These are phyloP conservation scores for Trametes cubensis DNA, from an alignment of 768 basidiomycete species.

Conservation along the genomic window DNA sequence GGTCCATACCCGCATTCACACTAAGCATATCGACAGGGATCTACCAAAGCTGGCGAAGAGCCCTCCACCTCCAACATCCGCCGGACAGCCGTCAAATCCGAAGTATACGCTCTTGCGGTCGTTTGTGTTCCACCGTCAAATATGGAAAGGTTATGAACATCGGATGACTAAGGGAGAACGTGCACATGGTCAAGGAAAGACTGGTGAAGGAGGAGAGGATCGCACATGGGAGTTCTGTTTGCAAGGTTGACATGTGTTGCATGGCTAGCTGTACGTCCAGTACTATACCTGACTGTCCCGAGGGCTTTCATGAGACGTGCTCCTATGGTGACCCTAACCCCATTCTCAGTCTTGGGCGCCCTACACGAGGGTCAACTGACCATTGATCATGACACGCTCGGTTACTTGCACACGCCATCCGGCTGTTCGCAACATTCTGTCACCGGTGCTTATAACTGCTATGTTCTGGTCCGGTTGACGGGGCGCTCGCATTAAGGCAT, in stretches of 20 bases:
- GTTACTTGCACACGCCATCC: neutral
- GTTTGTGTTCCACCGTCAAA: conserved; percentile 69
- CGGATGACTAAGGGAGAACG: conserved; percentile 91
- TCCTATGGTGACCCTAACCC: conserved; percentile 16
- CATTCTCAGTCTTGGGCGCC: neutral
- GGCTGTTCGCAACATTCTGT: neutral
- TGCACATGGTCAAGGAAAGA: conserved; percentile 64
- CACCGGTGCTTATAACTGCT: neutral
- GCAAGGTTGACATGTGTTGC: conserved; percentile 10
- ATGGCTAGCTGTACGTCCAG: too few species aligned
- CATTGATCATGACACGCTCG: neutral
- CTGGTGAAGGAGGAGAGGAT: conserved; percentile 75
- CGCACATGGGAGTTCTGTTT: conserved; percentile 89
- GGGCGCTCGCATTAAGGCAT: neutral
- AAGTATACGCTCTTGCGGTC: conserved; percentile 73
- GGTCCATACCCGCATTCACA: conserved; percentile 22
- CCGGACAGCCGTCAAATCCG: conserved; percentile 58
- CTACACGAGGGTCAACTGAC: conserved; percentile 1
- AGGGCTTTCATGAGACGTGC: neutral
- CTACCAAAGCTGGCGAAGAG: conserved; percentile 74
- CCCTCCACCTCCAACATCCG: conserved; percentile 57
- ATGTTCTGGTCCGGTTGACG: neutral
- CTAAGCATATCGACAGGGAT: conserved; percentile 53
- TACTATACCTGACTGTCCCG: too few species aligned
- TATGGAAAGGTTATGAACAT: conserved; percentile 89